These are phyloP conservation scores for Yarrowia porcina DNA, from an alignment of 805 yeast genomes.

Conservation along the genomic window DNA sequence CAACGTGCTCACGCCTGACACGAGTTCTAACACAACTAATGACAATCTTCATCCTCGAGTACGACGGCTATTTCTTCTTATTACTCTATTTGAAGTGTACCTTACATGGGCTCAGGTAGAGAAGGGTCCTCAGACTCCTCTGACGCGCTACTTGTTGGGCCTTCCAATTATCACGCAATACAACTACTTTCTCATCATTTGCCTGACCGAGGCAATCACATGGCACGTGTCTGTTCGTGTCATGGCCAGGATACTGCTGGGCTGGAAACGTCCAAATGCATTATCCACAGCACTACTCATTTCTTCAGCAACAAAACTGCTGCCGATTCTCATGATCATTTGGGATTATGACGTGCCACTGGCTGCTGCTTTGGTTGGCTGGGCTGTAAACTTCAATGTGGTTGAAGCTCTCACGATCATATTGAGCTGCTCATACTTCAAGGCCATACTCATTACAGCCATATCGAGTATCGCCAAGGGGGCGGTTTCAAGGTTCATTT, in stretches of 20 bases:
- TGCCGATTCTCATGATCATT: conserved; percentile 88
- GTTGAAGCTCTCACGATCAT: conserved; percentile 60
- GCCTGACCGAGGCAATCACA: conserved; percentile 38
- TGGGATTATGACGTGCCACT: conserved; percentile 93
- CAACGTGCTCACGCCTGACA: conserved; percentile 47
- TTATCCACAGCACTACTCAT: conserved; percentile 68
- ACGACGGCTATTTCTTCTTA: conserved; percentile 53
- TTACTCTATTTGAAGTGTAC: conserved; percentile 82
- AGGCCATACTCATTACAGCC: conserved; percentile 36
- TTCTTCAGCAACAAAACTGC: conserved; percentile 73
- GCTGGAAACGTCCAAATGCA: conserved; percentile 43
- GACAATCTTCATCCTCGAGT: conserved; percentile 19
- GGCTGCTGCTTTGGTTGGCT: conserved; percentile 56
- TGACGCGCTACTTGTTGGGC: conserved; percentile 29
- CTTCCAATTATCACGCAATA: conserved; percentile 41
- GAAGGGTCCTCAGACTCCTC: conserved; percentile 39
- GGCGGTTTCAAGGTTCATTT: conserved; percentile 8
- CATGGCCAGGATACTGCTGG: conserved; percentile 38
- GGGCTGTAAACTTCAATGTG: conserved; percentile 59
- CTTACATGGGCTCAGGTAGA: conserved; percentile 91
- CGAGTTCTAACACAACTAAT: conserved; percentile 6
- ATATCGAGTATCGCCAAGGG: background rate
- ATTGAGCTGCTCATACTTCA: conserved; percentile 38
- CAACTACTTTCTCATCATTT: conserved; percentile 38
- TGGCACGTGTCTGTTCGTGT: conserved; percentile 41